phyloP scores from a whole-genome alignment of 2,329 filamentous ascomycete species.

The Paramyrothecium sp. region DNA sequence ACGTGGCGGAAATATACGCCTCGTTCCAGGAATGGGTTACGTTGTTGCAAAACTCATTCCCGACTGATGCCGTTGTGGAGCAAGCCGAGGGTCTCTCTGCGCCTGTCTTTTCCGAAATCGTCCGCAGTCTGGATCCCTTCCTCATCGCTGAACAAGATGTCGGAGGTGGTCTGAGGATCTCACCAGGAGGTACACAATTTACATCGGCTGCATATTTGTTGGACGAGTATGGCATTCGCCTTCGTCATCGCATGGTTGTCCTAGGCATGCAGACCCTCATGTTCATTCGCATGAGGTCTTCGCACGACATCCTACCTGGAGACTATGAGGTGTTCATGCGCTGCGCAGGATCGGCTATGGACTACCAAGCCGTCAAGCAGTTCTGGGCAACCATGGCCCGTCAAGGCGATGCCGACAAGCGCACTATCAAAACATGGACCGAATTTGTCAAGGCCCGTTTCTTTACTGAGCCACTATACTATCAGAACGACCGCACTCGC shows the following conservation, averaged over 20 bases:
- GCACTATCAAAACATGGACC: constrained; percentile 32
- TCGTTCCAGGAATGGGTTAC: constrained; percentile 25
- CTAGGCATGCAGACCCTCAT: constrained; percentile 31
- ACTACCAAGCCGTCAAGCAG: constrained; percentile 22
- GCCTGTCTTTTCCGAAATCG: constrained; percentile 60
- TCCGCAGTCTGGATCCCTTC: constrained; percentile 61
- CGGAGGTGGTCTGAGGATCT: constrained; percentile 36
- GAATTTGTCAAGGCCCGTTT: constrained; percentile 50
- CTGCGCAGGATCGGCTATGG: constrained; percentile 43
- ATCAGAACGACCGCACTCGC: constrained; percentile 40
- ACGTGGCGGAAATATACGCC: constrained; percentile 17
- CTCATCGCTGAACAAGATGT: constrained; percentile 48
- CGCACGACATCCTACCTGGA: constrained; percentile 25
- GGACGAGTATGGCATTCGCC: constrained; percentile 44
- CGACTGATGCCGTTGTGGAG: constrained; percentile 20
- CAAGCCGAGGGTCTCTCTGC: constrained; percentile 43
- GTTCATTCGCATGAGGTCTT: constrained; percentile 25
- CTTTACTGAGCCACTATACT: constrained; percentile 43
- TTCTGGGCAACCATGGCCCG: constrained; percentile 25
- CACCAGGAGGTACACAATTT: constrained; percentile 36
- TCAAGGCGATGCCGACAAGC: constrained; percentile 22
- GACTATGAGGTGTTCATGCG: constrained; percentile 47
- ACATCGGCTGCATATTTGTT: constrained; percentile 34
- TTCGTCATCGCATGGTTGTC: constrained; percentile 36
- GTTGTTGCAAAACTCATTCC: constrained; percentile 16